Evolutionary conservation across 306 rosid genomes (phyloP).

Genomic region (Lathyrus aphaca): DNA sequence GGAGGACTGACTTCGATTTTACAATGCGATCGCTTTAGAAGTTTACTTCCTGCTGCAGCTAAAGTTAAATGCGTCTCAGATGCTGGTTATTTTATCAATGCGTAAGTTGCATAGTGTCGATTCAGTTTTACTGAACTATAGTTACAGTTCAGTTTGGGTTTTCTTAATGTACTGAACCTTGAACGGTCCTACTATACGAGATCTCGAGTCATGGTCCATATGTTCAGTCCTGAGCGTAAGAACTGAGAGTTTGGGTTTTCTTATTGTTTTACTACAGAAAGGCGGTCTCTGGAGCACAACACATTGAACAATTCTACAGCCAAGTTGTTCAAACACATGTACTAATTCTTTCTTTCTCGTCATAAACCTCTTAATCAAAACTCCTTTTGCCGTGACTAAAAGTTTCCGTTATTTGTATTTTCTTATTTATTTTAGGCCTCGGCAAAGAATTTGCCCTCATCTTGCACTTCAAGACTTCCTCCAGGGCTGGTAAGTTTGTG

Average conservation of each 20-base stretch:
- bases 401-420: background rate
- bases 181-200: no score
- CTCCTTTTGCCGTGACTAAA: background rate
- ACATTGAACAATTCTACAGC: conserved; percentile 53
- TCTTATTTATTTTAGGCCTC: conserved; percentile 54
- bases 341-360: conserved; percentile 36
- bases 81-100: conserved; percentile 85
- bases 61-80: conserved; percentile 85
- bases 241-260: background rate
- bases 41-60: conserved; percentile 57
- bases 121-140: no score
- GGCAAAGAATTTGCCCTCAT: conserved; percentile 66
- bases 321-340: conserved; percentile 83
- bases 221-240: background rate
- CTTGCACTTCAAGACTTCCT: conserved; percentile 72
- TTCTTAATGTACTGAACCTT: no score
- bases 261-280: conserved; percentile 52
- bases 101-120: conserved; percentile 46
- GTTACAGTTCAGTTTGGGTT: no score
- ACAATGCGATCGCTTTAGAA: conserved; percentile 71
- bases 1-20: conserved; percentile 84
- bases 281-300: conserved; percentile 72
- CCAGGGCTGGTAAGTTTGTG: conserved; percentile 70
- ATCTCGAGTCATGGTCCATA: background rate
- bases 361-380: background rate